A percentile compares a stretch with the other conserved stretches of the same genome.
These are phyloP conservation scores for Marasmius fiardii DNA, from an alignment of 1,284 basidiomycete species.

Conservation along the genomic window DNA sequence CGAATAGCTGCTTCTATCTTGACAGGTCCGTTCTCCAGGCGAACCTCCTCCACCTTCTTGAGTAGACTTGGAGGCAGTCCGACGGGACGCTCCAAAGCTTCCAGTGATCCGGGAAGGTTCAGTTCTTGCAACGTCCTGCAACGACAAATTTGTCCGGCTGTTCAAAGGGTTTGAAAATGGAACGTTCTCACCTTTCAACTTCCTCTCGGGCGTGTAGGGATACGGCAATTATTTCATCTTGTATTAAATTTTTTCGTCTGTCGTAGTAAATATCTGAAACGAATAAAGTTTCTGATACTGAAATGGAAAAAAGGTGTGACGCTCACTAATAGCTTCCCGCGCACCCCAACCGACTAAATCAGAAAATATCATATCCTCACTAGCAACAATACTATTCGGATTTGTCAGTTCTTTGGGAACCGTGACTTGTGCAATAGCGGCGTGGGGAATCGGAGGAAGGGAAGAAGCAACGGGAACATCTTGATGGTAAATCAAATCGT, in stretches of 20 bases:
- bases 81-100: constrained; percentile 84
- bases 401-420: constrained; percentile 64
- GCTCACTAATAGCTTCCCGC: constrained; percentile 81
- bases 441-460: constrained; percentile 65
- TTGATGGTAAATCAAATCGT: constrained; percentile 94
- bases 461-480: constrained; percentile 76
- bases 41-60: constrained; percentile 84
- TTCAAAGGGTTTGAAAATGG: not conserved
- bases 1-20: constrained; percentile 72
- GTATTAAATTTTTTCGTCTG: constrained; percentile 71
- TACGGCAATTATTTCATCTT: constrained; percentile 63
- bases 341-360: constrained; percentile 88
- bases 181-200: constrained; percentile 52
- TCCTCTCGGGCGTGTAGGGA: constrained; percentile 68
- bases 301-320: not conserved
- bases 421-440: constrained; percentile 66
- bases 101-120: constrained; percentile 83
- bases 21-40: constrained; percentile 71
- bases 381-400: constrained; percentile 47
- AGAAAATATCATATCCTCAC: constrained; percentile 64
- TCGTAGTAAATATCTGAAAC: constrained; percentile 82
- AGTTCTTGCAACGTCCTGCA: constrained; percentile 67
- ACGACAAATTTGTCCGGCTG: constrained; percentile 8
- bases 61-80: constrained; percentile 88
- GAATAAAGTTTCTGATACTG: not conserved